Conservation (phyloP, 1,284 basidiomycete genomes). For the Cystobasidiaceae sp. region DNA sequence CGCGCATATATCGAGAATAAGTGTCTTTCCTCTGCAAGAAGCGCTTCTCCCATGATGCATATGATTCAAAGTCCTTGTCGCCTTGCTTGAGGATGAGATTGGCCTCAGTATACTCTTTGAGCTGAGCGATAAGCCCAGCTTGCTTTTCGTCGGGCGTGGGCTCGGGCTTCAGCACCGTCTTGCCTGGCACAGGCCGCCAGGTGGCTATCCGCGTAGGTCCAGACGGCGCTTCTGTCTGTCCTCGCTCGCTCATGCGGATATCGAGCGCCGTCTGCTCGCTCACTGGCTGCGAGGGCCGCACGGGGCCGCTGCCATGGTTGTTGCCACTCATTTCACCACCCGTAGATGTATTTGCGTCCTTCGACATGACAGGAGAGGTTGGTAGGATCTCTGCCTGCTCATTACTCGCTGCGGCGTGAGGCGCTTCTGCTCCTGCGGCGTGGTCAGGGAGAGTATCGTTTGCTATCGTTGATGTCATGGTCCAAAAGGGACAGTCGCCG, state of each 20-base stretch:
- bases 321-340: neutral
- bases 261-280: slow-evolving; percentile 4
- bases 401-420: too few species aligned
- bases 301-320: neutral
- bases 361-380: too few species aligned
- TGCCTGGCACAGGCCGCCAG: slow-evolving; percentile 20
- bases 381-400: too few species aligned
- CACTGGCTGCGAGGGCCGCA: neutral
- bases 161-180: neutral
- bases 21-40: slow-evolving; percentile 70
- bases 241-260: slow-evolving; percentile 8
- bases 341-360: too few species aligned
- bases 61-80: slow-evolving; percentile 7
- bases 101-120: slow-evolving; percentile 18
- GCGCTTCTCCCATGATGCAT: slow-evolving; percentile 59
- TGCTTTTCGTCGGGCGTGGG: neutral
- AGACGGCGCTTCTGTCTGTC: slow-evolving; percentile 3
- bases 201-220: slow-evolving; percentile 25
- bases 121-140: neutral
- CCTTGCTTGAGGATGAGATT: neutral
- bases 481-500: too few species aligned
- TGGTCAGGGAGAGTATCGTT: too few species aligned
- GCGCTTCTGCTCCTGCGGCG: too few species aligned
- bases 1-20: slow-evolving; percentile 72
- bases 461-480: too few species aligned